Percentiles rank a stretch among this genome's conserved stretches.
Evolutionary conservation across 768 basidiomycete species (phyloP).

Genomic region (Amylocystis lapponica): DNA sequence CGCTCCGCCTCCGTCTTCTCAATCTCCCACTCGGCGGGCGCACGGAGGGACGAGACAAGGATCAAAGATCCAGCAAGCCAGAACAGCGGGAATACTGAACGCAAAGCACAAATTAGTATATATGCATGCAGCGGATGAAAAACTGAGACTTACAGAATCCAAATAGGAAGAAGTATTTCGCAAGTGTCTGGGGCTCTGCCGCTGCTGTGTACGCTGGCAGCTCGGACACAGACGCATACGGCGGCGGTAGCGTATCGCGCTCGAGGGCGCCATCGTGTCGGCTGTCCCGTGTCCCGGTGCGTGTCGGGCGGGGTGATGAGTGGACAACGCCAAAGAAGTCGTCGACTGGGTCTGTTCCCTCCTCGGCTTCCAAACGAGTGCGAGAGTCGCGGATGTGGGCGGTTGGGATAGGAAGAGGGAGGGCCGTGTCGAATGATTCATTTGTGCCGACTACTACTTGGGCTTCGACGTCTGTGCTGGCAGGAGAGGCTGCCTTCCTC

Average conservation of each 20-base stretch:
- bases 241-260: conserved; percentile 19
- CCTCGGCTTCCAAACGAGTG: neutral
- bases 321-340: conserved; percentile 25
- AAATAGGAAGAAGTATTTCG: conserved; percentile 42
- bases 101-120: neutral
- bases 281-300: conserved; percentile 24
- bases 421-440: neutral
- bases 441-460: neutral
- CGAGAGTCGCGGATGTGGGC: neutral
- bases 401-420: neutral
- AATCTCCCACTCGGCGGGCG: conserved; percentile 30
- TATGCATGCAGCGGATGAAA: neutral
- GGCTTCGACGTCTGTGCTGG: conserved; percentile 5
- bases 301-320: conserved; percentile 3
- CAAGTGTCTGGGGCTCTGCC: conserved; percentile 37
- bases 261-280: conserved; percentile 24
- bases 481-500: neutral
- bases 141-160: conserved; percentile 41
- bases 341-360: conserved; percentile 4
- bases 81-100: conserved; percentile 40
- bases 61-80: conserved; percentile 40
- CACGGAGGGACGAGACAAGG: conserved; percentile 33
- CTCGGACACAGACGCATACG: conserved; percentile 21
- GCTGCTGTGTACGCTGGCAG: conserved; percentile 29
- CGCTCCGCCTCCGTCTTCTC: conserved; percentile 33